Evolutionary conservation across 2,329 filamentous ascomycete species (phyloP).

Genomic region (Aspergillus sp.): DNA sequence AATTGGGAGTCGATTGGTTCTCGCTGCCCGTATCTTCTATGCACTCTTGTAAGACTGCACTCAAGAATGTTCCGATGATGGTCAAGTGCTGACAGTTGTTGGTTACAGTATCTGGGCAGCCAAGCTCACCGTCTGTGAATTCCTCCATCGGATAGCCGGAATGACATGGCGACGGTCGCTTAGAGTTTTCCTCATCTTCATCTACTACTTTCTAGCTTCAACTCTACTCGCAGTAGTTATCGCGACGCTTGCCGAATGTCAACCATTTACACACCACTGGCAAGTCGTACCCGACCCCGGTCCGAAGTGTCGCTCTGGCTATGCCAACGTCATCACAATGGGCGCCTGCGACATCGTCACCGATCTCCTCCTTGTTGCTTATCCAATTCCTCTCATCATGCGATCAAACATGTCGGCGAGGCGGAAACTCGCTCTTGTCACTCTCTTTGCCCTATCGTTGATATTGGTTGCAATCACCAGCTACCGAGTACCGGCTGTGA

Average conservation of each 20-base stretch:
- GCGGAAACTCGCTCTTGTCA: conserved; percentile 74
- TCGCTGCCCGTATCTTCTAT: conserved; percentile 81
- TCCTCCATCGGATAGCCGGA: conserved; percentile 80
- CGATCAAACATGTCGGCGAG: conserved; percentile 72
- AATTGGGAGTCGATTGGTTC: conserved; percentile 77
- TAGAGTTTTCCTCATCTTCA: conserved; percentile 66
- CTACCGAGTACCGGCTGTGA: conserved; percentile 77
- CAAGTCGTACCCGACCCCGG: conserved; percentile 85
- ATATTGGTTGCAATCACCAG: conserved; percentile 76
- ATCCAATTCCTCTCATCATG: conserved; percentile 86
- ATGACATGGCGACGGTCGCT: conserved; percentile 79
- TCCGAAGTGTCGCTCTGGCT: conserved; percentile 80
- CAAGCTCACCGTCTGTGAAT: conserved; percentile 87
- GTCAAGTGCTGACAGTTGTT: conserved; percentile 16
- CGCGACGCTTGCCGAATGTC: conserved; percentile 80
- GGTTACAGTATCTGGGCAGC: conserved; percentile 77
- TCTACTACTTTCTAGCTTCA: conserved; percentile 71
- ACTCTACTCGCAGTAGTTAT: conserved; percentile 82
- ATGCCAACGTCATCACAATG: conserved; percentile 84
- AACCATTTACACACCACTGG: conserved; percentile 72
- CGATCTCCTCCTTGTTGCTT: conserved; percentile 81
- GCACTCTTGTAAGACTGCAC: conserved; percentile 72
- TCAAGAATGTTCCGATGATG: not conserved
- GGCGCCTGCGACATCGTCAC: conserved; percentile 85
- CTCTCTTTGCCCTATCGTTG: conserved; percentile 82